phyloP scores from a whole-genome alignment of 2,329 filamentous ascomycete species.

The Ascochyta viciae-villosae region DNA sequence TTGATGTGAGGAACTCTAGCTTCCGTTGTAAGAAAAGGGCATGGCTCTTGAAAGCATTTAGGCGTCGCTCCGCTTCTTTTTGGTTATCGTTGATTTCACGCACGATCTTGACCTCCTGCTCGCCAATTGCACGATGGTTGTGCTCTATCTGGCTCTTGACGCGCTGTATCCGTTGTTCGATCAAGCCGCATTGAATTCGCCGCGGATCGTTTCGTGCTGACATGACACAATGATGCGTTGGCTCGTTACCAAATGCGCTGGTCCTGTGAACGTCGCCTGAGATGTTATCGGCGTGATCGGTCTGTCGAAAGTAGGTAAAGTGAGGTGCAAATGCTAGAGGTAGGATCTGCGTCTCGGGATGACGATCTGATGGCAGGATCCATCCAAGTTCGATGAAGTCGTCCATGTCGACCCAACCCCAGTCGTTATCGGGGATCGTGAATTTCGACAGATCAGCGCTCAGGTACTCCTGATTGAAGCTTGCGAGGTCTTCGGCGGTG shows the following conservation, averaged over 20 bases:
- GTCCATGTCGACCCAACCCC: conserved; percentile 99
- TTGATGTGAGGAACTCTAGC: conserved; percentile 64
- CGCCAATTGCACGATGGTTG: conserved; percentile 75
- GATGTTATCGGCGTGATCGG: conserved; percentile 83
- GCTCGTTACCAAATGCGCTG: conserved; percentile 91
- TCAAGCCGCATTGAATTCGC: conserved; percentile 84
- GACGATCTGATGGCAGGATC: conserved; percentile 88
- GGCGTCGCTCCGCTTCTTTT: conserved; percentile 61
- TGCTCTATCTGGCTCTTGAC: conserved; percentile 78
- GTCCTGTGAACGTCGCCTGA: conserved; percentile 81
- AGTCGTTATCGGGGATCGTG: conserved; percentile 92
- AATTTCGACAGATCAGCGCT: conserved; percentile 78
- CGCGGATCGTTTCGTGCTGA: conserved; percentile 76
- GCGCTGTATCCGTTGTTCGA: conserved; percentile 79
- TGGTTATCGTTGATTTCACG: conserved; percentile 62
- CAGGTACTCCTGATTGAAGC: conserved; percentile 60
- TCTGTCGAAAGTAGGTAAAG: conserved; percentile 96
- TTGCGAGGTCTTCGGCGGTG: conserved; percentile 67
- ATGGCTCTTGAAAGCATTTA: conserved; percentile 63
- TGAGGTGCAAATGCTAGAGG: conserved; percentile 92
- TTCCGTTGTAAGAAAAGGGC: conserved; percentile 64
- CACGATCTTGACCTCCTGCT: conserved; percentile 72
- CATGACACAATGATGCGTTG: conserved; percentile 95
- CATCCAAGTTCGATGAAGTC: conserved; percentile 98
- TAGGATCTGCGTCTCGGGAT: conserved; percentile 92